Evolutionary conservation across 139 green algal genomes (phyloP), one percentile per base, ranked within the genome.

Genomic region (Tetradesmus obliquus): DNA sequence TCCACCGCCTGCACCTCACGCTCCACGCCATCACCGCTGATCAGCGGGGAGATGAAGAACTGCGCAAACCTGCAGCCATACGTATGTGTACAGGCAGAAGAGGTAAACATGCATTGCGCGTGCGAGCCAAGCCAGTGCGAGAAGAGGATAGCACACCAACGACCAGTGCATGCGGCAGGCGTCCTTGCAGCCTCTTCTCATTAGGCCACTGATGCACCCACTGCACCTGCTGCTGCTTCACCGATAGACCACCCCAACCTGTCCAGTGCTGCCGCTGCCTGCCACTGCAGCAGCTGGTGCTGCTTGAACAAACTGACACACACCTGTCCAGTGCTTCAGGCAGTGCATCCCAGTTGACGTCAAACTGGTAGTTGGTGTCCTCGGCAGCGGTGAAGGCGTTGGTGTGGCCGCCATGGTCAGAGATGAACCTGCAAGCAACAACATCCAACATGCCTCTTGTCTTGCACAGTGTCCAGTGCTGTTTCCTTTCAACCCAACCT

Each of bases 301-400:
- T 72, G 60, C 60, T 72, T 19, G 10, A 13, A 13, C 60, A 13
- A 10, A 72, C 60, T 72, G 60, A 10, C 10, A 72, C 60, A 72
- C 10, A 72, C 60, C 12, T 86, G 57, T 91, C 88, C 32, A 91
- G 58, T 22, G 88, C 88, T 22, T 86, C 76, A 91, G 93, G n/a
- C 92, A 94, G 79, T 95, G 96, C 71, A 96, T 98, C 96, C 88
- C 88, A 95, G 90, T 98, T 98, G 45, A 98, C 93, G 20, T 98
- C 96, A 93, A 99, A 99, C 91, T 98, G 96, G 90, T 98, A 99
- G 94, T 99, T 99, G 72, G 97, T 99, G 94, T 96, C 91, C 91
- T 96, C 94, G 20, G 93, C 91, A 3, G 94, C 79, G 5, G 97
- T 99, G 93, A 96, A 99, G 3, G 97, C 97, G 90, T 99, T 99